phyloP scores from a whole-genome alignment of 352 stramenopile species.

The Phytophthora sojae region DNA sequence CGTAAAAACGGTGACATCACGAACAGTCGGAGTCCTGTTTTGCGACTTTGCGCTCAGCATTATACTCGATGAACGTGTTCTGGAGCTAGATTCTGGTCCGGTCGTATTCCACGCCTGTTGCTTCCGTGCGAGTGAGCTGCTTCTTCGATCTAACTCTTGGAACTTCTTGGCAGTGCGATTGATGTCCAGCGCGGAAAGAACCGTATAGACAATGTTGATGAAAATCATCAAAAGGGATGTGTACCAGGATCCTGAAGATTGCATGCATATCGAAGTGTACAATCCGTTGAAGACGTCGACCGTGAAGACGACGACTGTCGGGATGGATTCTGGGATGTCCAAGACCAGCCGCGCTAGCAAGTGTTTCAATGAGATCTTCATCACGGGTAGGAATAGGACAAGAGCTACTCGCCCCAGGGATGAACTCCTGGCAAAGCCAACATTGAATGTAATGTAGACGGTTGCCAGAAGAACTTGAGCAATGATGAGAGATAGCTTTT shows the following conservation, averaged over 20 bases:
- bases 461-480: slow-evolving; percentile 7
- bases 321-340: slow-evolving; percentile 10
- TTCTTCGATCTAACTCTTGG: slow-evolving; percentile 1
- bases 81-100: not conserved
- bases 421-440: slow-evolving; percentile 9
- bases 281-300: slow-evolving; percentile 31
- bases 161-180: slow-evolving; percentile 12
- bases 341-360: slow-evolving; percentile 8
- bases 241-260: slow-evolving; percentile 15
- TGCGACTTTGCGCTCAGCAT: not conserved
- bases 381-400: slow-evolving; percentile 10
- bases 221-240: slow-evolving; percentile 17
- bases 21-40: not conserved
- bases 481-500: slow-evolving; percentile 14
- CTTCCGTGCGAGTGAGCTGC: not conserved
- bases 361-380: slow-evolving; percentile 24
- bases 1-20: slow-evolving; percentile 1
- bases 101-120: not conserved
- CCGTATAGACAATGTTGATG: slow-evolving; percentile 13
- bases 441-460: slow-evolving; percentile 19
- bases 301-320: slow-evolving; percentile 20
- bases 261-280: slow-evolving; percentile 21
- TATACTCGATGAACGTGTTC: slow-evolving; percentile 4
- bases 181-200: slow-evolving; percentile 17
- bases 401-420: slow-evolving; percentile 4